These are phyloP conservation scores for Rhododendron molle DNA, from an alignment of 148 eudicot species.

Conservation along the genomic window DNA sequence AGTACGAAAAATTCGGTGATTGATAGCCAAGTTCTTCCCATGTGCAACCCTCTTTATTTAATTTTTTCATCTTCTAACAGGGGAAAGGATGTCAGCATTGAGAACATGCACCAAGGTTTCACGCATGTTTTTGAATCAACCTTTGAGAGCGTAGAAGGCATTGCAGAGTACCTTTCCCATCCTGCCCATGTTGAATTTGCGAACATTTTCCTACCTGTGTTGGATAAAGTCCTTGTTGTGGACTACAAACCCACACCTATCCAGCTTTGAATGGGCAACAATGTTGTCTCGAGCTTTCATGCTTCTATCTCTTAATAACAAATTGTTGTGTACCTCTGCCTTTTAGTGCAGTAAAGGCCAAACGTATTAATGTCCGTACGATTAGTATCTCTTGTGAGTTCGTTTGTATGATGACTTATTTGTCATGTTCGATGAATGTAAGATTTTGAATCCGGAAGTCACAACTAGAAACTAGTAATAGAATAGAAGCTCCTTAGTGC, in stretches of 20 bases:
- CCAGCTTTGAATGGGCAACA: slow-evolving; percentile 25
- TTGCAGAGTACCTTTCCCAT: slow-evolving; percentile 63
- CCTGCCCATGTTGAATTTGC: slow-evolving; percentile 64
- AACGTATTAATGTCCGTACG: not conserved
- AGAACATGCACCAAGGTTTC: slow-evolving; percentile 81
- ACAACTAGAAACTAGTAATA: too few relatives aligned
- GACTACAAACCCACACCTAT: slow-evolving; percentile 66
- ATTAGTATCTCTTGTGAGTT: too few relatives aligned
- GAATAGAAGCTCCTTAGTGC: not conserved
- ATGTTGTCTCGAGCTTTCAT: not conserved
- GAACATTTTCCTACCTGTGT: slow-evolving; percentile 29
- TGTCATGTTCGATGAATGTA: too few relatives aligned
- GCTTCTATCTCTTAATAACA: not conserved
- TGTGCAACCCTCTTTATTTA: not conserved
- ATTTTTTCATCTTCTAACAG: slow-evolving; percentile 21
- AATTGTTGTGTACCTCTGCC: not conserved
- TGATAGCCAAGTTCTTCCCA: too few relatives aligned
- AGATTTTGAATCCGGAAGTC: too few relatives aligned
- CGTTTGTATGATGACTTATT: not conserved
- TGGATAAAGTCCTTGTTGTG: slow-evolving; percentile 56
- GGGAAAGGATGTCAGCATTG: slow-evolving; percentile 75
- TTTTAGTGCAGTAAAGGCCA: not conserved
- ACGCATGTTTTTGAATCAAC: slow-evolving; percentile 80
- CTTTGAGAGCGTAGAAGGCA: slow-evolving; percentile 64
- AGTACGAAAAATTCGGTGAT: not conserved